Percentiles rank a stretch among this genome's conserved stretches.
Evolutionary conservation across 2,329 filamentous ascomycete species (phyloP).

Genomic region (Fusarium zealandicum): DNA sequence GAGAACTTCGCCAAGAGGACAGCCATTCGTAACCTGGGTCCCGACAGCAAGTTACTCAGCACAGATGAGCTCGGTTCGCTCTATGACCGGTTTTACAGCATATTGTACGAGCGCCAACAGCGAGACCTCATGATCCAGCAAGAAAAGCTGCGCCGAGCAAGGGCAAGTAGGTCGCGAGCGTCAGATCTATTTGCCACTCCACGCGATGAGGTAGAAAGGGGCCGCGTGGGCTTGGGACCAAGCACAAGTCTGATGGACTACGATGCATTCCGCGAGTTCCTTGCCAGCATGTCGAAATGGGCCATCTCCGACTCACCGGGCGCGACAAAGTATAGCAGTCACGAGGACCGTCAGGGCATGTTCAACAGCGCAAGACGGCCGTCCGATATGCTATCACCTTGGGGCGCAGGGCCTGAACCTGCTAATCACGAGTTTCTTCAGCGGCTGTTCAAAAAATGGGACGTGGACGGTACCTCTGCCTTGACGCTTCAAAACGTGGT

Average conservation of each 20-base stretch:
- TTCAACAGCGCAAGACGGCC: conserved; percentile 62
- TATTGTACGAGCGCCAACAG: conserved; percentile 91
- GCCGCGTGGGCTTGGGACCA: conserved; percentile 84
- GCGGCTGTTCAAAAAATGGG: conserved; percentile 88
- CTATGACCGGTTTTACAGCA: conserved; percentile 92
- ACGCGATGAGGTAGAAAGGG: conserved; percentile 73
- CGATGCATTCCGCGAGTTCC: conserved; percentile 91
- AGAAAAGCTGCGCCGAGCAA: conserved; percentile 71
- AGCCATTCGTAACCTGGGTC: conserved; percentile 92
- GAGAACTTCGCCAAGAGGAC: conserved; percentile 97
- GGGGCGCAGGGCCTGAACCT: conserved; percentile 68
- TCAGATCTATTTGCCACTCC: conserved; percentile 49
- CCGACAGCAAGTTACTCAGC: conserved; percentile 90
- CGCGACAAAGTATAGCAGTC: conserved; percentile 53
- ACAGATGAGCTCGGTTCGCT: conserved; percentile 86
- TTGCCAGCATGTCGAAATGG: conserved; percentile 90
- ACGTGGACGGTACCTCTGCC: conserved; percentile 76
- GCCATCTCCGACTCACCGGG: conserved; percentile 86
- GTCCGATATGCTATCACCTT: conserved; percentile 56
- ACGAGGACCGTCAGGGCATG: conserved; percentile 65
- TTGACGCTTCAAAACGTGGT: conserved; percentile 92
- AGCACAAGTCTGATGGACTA: conserved; percentile 97
- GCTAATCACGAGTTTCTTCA: conserved; percentile 95
- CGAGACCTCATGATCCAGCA: conserved; percentile 79
- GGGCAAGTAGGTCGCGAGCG: conserved; percentile 59